Evolutionary conservation across 2,329 filamentous ascomycete genomes (phyloP).

Genomic region (Hypocreales sp.): DNA sequence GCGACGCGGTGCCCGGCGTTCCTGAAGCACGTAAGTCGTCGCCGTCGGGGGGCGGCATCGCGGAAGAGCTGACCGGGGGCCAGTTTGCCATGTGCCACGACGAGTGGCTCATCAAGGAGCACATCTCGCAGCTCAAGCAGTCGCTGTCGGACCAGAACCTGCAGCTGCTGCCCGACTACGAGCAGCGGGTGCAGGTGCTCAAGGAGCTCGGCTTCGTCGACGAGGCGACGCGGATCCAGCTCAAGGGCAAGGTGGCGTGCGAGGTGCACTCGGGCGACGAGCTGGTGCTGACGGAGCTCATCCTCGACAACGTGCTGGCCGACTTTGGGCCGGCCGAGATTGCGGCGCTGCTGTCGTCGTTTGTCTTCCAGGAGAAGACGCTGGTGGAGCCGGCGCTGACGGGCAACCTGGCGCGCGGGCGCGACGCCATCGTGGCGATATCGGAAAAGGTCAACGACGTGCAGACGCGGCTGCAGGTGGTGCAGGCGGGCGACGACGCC

Average conservation of each 20-base stretch:
- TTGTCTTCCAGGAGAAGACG: slow-evolving; percentile 97
- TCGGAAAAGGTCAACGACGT: slow-evolving; percentile 85
- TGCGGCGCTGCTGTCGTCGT: slow-evolving; percentile 79
- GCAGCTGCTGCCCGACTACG: slow-evolving; percentile 88
- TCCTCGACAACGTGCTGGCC: slow-evolving; percentile 90
- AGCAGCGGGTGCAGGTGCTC: slow-evolving; percentile 83
- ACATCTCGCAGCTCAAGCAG: slow-evolving; percentile 74
- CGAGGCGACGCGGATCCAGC: slow-evolving; percentile 67
- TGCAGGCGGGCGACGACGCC: slow-evolving; percentile 74
- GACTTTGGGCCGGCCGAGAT: slow-evolving; percentile 95
- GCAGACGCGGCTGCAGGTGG: slow-evolving; percentile 83
- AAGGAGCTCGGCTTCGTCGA: slow-evolving; percentile 90
- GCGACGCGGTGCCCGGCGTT: slow-evolving; percentile 63
- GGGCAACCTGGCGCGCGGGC: slow-evolving; percentile 64
- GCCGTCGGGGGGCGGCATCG: no score
- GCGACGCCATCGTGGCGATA: slow-evolving; percentile 74
- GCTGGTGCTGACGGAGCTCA: slow-evolving; percentile 85
- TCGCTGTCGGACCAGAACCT: slow-evolving; percentile 93
- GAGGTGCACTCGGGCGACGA: slow-evolving; percentile 97
- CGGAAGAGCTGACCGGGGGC: slow-evolving; percentile 11
- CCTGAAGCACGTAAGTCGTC: slow-evolving; percentile 62
- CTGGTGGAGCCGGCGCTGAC: slow-evolving; percentile 67
- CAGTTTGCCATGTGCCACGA: slow-evolving; percentile 94
- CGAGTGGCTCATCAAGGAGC: slow-evolving; percentile 90
- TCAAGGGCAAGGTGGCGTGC: slow-evolving; percentile 97